Conservation (phyloP, 371 early-diverging fungal species). For the Dinochytrium kinnereticum region DNA sequence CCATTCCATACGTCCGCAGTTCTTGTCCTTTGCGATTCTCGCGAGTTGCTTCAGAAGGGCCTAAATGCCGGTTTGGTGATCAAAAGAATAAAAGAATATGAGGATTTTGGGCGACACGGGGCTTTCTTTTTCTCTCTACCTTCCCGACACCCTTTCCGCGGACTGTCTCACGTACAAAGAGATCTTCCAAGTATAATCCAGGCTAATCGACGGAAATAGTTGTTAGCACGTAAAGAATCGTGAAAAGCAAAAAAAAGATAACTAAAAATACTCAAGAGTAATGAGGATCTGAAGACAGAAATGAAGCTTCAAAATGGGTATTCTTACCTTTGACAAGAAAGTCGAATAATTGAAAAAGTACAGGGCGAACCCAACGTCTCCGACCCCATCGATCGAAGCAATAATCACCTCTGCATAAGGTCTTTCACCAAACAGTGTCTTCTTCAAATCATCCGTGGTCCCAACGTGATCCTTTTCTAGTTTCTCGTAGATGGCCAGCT, state of each 20-base stretch:
- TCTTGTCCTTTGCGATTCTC: slow-evolving; percentile 62
- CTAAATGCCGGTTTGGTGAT: background rate
- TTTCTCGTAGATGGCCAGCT: slow-evolving; percentile 80
- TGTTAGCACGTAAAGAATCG: background rate
- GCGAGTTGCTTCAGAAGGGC: slow-evolving; percentile 72
- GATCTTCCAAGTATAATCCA: slow-evolving; percentile 84
- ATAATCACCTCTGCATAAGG: slow-evolving; percentile 71
- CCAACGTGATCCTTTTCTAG: slow-evolving; percentile 72
- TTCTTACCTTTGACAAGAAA: slow-evolving; percentile 47
- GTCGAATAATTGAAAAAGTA: slow-evolving; percentile 86
- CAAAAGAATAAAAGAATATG: slow-evolving; percentile 12
- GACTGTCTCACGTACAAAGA: slow-evolving; percentile 70
- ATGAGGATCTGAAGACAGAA: background rate
- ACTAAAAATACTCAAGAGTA: background rate
- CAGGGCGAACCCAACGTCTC: slow-evolving; percentile 73
- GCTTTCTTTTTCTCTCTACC: too few relatives aligned
- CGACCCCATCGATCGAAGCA: slow-evolving; percentile 36
- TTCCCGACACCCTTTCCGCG: slow-evolving; percentile 79
- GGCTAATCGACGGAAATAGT: slow-evolving; percentile 50
- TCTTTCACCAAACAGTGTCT: slow-evolving; percentile 59
- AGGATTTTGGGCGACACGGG: too few relatives aligned
- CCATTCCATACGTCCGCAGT: slow-evolving; percentile 83
- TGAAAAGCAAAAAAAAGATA: background rate
- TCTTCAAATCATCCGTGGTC: slow-evolving; percentile 65
- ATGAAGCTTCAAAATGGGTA: background rate